phyloP scores from a whole-genome alignment of 2,329 filamentous ascomycete species.

The Pestalotiopsis sp. region DNA sequence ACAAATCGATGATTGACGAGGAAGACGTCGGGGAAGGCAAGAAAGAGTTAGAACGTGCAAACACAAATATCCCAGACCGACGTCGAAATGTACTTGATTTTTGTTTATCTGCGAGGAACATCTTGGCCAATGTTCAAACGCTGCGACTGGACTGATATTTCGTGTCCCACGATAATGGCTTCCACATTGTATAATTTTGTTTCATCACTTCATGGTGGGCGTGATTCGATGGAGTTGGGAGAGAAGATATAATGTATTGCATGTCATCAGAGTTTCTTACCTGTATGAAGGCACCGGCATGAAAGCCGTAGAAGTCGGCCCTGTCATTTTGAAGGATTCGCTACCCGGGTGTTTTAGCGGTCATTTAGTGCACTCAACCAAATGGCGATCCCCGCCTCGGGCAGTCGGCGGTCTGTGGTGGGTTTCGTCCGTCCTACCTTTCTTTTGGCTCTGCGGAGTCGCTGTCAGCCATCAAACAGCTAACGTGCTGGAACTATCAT shows the following conservation, averaged over 20 bases:
- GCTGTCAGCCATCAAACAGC: neutral
- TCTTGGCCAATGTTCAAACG: neutral
- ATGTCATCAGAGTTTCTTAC: too few species aligned
- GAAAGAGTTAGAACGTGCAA: conserved; percentile 27
- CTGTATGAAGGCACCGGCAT: too few species aligned
- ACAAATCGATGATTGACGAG: neutral
- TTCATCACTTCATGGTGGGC: too few species aligned
- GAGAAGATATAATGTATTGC: too few species aligned
- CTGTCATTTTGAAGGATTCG: neutral
- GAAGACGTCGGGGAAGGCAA: neutral
- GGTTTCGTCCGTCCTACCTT: neutral
- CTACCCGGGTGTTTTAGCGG: neutral
- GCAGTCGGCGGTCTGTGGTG: neutral
- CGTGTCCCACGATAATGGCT: neutral
- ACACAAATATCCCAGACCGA: conserved; percentile 16
- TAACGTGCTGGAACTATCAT: too few species aligned
- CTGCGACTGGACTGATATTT: neutral
- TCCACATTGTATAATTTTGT: too few species aligned
- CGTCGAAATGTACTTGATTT: conserved; percentile 8
- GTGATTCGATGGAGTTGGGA: too few species aligned
- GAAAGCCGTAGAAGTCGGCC: neutral
- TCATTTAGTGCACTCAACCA: neutral
- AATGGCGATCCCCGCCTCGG: neutral
- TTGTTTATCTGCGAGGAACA: neutral
- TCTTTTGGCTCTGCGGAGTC: neutral